A percentile compares a stretch with the other conserved stretches of the same genome.
These are phyloP conservation scores for Aspergillus ellipticus DNA, from an alignment of 495 filamentous ascomycete species.

Conservation along the genomic window DNA sequence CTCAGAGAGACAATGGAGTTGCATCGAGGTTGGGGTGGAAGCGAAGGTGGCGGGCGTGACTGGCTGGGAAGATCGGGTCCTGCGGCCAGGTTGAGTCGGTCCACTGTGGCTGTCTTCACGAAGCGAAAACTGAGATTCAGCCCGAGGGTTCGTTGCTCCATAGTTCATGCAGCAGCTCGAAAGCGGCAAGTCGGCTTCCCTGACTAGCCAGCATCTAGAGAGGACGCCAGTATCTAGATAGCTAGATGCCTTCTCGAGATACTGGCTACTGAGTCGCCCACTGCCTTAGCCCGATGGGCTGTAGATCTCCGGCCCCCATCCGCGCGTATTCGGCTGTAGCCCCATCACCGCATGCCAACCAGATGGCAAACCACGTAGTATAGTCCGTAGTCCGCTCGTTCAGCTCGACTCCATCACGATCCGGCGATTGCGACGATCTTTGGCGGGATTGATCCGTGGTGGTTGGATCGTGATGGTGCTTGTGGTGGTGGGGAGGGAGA, in stretches of 20 bases:
- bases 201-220: background rate
- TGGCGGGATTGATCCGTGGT: background rate
- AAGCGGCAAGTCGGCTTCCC: background rate
- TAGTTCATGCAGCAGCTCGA: conserved; percentile 1
- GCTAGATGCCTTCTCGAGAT: background rate
- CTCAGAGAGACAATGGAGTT: background rate
- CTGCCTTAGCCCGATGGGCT: background rate
- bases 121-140: background rate
- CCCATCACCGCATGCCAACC: conserved; percentile 1
- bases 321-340: background rate
- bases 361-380: background rate
- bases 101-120: conserved; percentile 1
- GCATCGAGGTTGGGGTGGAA: background rate
- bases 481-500: conserved; percentile 1
- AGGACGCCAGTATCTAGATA: no score
- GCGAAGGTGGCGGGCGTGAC: background rate
- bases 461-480: background rate
- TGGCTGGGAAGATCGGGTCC: background rate
- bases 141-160: background rate
- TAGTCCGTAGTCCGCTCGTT: background rate
- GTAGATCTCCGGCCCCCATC: background rate
- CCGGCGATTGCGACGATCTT: background rate
- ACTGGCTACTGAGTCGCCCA: background rate
- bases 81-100: background rate
- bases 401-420: background rate